Conservation (phyloP, 306 rosid species). For the Quercus agrifolia region DNA sequence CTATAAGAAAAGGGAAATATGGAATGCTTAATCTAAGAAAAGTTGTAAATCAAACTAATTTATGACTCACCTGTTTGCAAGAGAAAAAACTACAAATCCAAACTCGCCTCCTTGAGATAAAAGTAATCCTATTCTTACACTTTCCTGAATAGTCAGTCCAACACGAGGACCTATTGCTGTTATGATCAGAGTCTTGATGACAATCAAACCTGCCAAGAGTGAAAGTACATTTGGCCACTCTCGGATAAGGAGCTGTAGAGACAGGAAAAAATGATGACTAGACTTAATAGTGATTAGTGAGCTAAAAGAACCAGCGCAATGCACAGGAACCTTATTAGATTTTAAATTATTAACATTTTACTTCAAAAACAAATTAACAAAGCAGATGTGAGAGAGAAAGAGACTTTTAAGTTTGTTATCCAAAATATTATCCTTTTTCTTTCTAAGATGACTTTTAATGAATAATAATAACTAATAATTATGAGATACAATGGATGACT, state of each 20-base stretch:
- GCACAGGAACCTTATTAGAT: neutral
- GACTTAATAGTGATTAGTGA: neutral
- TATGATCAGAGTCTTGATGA: constrained; percentile 89
- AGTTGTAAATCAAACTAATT: constrained; percentile 5
- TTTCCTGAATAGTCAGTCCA: constrained; percentile 85
- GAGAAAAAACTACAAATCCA: constrained; percentile 94
- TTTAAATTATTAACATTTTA: neutral
- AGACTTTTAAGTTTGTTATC: neutral
- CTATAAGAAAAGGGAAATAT: constrained; percentile 15
- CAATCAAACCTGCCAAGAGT: constrained; percentile 86
- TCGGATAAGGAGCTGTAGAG: constrained; percentile 79
- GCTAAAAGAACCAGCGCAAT: neutral
- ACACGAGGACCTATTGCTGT: constrained; percentile 98
- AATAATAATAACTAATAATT: neutral
- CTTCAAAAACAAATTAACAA: neutral
- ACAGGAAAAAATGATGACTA: constrained; percentile 2
- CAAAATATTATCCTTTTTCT: neutral
- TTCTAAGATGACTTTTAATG: neutral
- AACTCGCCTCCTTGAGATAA: constrained; percentile 99
- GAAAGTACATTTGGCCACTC: constrained; percentile 99
- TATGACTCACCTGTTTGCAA: constrained; percentile 73
- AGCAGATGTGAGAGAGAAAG: neutral
- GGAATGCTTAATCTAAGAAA: constrained; percentile 11
- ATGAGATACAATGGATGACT: neutral
- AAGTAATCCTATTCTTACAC: constrained; percentile 96